phyloP scores from a whole-genome alignment of 2,329 filamentous ascomycete species.

The Cadophora malorum region DNA sequence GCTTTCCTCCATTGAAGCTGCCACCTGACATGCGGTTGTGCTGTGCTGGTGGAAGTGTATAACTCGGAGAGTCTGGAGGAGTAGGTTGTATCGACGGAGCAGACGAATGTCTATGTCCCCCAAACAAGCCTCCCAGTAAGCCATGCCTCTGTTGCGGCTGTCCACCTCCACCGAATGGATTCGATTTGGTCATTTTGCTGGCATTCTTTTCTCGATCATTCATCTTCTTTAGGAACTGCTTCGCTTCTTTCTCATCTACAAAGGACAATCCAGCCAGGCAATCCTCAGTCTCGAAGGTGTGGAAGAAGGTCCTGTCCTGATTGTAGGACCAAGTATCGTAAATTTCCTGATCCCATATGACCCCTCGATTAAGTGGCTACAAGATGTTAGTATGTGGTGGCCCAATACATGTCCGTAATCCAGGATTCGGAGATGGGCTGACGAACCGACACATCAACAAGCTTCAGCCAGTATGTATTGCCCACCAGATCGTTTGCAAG shows the following conservation, averaged over 20 bases:
- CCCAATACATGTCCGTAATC: neutral
- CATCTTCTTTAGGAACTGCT: conserved; percentile 97
- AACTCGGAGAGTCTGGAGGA: conserved; percentile 63
- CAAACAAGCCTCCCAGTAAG: conserved; percentile 67
- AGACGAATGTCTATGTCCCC: conserved; percentile 63
- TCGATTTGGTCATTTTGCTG: conserved; percentile 82
- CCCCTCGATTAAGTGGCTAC: conserved; percentile 78
- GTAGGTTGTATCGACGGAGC: conserved; percentile 52
- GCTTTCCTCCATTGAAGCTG: conserved; percentile 54
- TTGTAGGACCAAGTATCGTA: conserved; percentile 96
- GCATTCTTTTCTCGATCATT: conserved; percentile 95
- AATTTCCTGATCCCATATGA: conserved; percentile 97
- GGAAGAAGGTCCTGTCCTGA: conserved; percentile 96
- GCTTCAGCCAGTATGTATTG: conserved; percentile 95
- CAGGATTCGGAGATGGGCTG: conserved; percentile 17
- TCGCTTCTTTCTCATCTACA: conserved; percentile 95
- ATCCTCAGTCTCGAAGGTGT: conserved; percentile 94
- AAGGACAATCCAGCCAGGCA: conserved; percentile 92
- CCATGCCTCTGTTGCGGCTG: conserved; percentile 50
- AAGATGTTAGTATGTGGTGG: conserved; percentile 31
- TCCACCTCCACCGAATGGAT: conserved; percentile 68
- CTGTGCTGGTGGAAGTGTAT: conserved; percentile 47
- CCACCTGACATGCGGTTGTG: conserved; percentile 49
- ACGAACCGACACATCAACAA: conserved; percentile 93
- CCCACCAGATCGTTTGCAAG: conserved; percentile 94